These are phyloP conservation scores for Claviceps maximensis DNA, from an alignment of 2,329 filamentous ascomycete species.

Conservation along the genomic window DNA sequence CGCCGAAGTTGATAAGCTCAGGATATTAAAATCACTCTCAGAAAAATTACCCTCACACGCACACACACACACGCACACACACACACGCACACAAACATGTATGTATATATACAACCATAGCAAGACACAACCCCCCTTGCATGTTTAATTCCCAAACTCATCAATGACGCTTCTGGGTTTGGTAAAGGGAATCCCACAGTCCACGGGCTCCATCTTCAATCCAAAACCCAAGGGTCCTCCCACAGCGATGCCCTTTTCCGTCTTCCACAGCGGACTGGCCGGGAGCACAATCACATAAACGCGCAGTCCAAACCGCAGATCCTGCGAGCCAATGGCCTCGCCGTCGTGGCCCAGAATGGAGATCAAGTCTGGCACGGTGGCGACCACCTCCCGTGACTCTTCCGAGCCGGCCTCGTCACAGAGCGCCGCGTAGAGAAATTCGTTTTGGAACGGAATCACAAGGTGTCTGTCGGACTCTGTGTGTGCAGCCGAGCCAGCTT, in stretches of 20 bases:
- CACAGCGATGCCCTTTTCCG: conserved; percentile 19
- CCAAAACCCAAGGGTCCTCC: conserved; percentile 23
- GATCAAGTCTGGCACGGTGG: conserved; percentile 24
- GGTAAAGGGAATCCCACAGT: conserved; percentile 23
- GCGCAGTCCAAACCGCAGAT: conserved; percentile 35
- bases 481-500: conserved; percentile 9
- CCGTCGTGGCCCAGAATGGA: conserved; percentile 29
- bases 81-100: no score
- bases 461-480: conserved; percentile 17
- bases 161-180: conserved; percentile 37
- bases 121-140: no score
- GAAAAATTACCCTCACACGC: no score
- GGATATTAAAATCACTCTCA: no score
- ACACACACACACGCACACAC: no score
- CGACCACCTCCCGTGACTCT: conserved; percentile 17
- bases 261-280: conserved; percentile 37
- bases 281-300: conserved; percentile 37
- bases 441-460: conserved; percentile 29
- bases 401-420: conserved; percentile 19
- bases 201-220: conserved; percentile 7
- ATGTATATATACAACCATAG: no score
- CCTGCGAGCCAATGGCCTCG: conserved; percentile 35
- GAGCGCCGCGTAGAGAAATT: conserved; percentile 25
- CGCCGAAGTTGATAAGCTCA: no score
- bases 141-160: conserved; percentile 21